Evolutionary conservation across 805 yeast genomes (phyloP).

Genomic region (Teunomyces cretensis): DNA sequence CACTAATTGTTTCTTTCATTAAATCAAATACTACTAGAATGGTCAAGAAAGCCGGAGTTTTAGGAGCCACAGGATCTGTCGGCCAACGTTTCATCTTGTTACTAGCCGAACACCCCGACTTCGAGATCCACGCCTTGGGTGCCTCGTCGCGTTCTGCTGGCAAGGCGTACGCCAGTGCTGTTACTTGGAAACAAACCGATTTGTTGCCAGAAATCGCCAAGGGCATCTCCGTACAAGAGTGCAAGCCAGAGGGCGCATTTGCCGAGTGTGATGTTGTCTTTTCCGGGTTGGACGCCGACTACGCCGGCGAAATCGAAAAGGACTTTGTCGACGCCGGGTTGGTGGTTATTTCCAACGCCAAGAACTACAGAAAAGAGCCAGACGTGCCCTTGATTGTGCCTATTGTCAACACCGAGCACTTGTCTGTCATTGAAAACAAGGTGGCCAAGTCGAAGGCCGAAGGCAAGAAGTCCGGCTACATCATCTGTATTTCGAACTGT

Average conservation of each 20-base stretch:
- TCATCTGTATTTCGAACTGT: conserved; percentile 95
- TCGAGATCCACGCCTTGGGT: conserved; percentile 81
- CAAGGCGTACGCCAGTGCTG: conserved; percentile 78
- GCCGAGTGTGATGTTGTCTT: conserved; percentile 91
- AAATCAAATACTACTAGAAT: neutral
- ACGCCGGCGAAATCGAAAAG: conserved; percentile 89
- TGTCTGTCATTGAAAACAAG: conserved; percentile 65
- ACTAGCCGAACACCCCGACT: conserved; percentile 84
- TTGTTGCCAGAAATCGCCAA: conserved; percentile 70
- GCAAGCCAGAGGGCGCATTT: conserved; percentile 69
- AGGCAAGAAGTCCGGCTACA: conserved; percentile 73
- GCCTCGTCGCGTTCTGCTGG: conserved; percentile 96
- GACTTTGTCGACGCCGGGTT: conserved; percentile 80
- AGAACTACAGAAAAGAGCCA: conserved; percentile 85
- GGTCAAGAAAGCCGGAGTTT: conserved; percentile 71
- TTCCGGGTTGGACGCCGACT: conserved; percentile 90
- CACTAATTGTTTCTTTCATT: neutral
- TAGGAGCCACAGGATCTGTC: conserved; percentile 97
- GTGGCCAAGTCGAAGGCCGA: conserved; percentile 52
- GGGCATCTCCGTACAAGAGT: conserved; percentile 68
- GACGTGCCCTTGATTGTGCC: conserved; percentile 94
- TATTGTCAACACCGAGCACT: conserved; percentile 89
- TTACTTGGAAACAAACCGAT: conserved; percentile 90
- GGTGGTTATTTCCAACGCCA: conserved; percentile 90
- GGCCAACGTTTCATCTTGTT: conserved; percentile 93